Evolutionary conservation across 2,329 filamentous ascomycete genomes (phyloP), one percentile per base, ranked within the genome.

Genomic region (Fusarium miscanthi): DNA sequence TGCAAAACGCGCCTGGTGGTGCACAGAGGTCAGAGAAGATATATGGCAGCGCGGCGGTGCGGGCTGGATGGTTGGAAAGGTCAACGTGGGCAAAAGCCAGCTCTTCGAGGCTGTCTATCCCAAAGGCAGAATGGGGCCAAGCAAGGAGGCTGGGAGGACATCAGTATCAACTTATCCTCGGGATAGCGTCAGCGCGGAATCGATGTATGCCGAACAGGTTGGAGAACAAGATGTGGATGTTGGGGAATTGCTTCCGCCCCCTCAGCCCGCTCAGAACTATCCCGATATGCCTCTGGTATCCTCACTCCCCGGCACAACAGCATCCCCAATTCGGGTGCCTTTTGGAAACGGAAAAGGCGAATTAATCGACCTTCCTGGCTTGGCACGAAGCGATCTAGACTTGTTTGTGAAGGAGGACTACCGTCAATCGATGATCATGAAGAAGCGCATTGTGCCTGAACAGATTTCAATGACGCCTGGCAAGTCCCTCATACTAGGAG

Each of bases 61-160:
- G 21, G 92, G 93, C 21, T 99, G 96, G 95, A 91, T 99, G 86
- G 93, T 99, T 6, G 96, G 96, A n/a, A 98, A 97, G 81, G 94
- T 94, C 70, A 99, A 99, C 78, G 97, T 98, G 5, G 97, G 96
- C 30, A 99, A 99, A 83, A 98, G 95, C 76, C 92, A 92, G 78
- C 87, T 99, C 5, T 97, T 98, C 68, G 91, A 96, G 75, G 89
- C 91, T 8, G 90, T 98, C 12, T 97, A 95, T 77, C 95, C 97
- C 8, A 95, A 93, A 85, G 91, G 90, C 31, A 86, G 86, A 40
- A 87, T 86, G 83, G 85, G 82, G 64, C 73, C 77, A 16, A 53
- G 46, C 9, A 76, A 69, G 35, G 58, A 66, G 35, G 59, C 53
- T 4, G 59, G 57, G 12, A 53, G 57, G 16, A 48, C 66, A 21